Base-by-base conservation (phyloP, 2,329 filamentous ascomycete genomes). In the Alternaria tenuissima region DNA sequence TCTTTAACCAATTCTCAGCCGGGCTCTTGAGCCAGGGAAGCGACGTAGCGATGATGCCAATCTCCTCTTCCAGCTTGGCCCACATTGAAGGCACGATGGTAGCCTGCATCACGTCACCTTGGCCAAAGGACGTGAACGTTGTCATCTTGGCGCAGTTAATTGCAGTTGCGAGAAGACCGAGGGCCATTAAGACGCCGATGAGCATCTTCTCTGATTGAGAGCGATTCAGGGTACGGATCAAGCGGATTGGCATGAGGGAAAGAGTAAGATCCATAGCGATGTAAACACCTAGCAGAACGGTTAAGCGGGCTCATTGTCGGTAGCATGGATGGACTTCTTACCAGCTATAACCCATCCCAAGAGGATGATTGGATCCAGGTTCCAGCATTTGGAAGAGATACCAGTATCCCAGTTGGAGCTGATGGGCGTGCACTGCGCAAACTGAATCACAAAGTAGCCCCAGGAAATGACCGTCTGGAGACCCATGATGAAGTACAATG, bases 21-120 rank as follows among this genome's bases (percentile, higher is more conserved):
- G 70, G 65, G 7, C 60, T 55, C 56, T 74, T 75, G 20, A 75
- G 49, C 43, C 65, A 67, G 5, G 72, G 67, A 18, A 72, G 44
- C 28, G 67, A 73, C 11, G 63, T 59, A 22, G 69, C 72, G 46
- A 75, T 73, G n/a, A 74, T 73, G 16, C 70, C 70, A 12, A 70
- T 64, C 4, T 67, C 44, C 36, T 75, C 70, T 59, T 75, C 72
- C 1, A 74, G 39, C 46, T 72, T 75, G 20, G 71, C 65, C 57
- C 62, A 68, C 36, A 69, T 55, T 8, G 70, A 73, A 14, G 71
- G 67, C 42, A 61, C 43, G 22, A 74, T 66, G 18, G 71, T 71
- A 1, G 54, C 66, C 57, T 74, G 71, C 57, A 73, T 65, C 4
- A 64, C 59, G 42, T 75, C 72, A 28, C 72, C 71, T 32, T 68